These are phyloP conservation scores for Chlamydomonas incerta DNA, from an alignment of 139 green algal genomes.

Conservation along the genomic window DNA sequence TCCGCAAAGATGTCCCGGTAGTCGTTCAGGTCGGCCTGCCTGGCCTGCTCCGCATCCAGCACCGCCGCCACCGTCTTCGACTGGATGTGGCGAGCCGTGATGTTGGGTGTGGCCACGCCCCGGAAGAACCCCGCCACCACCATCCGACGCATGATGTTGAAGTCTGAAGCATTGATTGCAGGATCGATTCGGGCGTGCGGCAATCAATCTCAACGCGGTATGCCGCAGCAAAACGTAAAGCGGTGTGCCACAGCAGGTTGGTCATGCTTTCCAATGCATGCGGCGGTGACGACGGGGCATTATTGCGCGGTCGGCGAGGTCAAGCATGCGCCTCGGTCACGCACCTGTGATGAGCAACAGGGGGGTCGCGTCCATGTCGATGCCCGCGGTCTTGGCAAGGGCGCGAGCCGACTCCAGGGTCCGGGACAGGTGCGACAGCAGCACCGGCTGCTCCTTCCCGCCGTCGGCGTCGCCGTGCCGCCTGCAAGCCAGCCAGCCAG, in stretches of 20 bases:
- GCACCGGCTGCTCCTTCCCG: background rate
- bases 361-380: background rate
- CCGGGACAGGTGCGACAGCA: background rate
- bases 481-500: background rate
- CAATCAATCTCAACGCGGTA: too few relatives aligned
- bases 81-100: background rate
- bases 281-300: too few relatives aligned
- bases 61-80: background rate
- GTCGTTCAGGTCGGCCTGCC: too few relatives aligned
- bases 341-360: background rate
- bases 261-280: too few relatives aligned
- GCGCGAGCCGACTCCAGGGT: background rate
- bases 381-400: background rate
- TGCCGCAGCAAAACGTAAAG: too few relatives aligned
- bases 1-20: slow-evolving; percentile 1
- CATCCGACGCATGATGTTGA: slow-evolving; percentile 1
- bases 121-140: background rate
- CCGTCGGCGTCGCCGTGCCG: slow-evolving; percentile 1
- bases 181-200: too few relatives aligned
- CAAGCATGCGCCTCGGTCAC: too few relatives aligned
- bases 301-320: too few relatives aligned
- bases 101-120: background rate
- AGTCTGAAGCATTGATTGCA: background rate
- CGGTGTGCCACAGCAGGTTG: too few relatives aligned
- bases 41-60: too few relatives aligned